Conservation (phyloP, 176 grass and related monocot genomes). For the Ananas comosus region DNA sequence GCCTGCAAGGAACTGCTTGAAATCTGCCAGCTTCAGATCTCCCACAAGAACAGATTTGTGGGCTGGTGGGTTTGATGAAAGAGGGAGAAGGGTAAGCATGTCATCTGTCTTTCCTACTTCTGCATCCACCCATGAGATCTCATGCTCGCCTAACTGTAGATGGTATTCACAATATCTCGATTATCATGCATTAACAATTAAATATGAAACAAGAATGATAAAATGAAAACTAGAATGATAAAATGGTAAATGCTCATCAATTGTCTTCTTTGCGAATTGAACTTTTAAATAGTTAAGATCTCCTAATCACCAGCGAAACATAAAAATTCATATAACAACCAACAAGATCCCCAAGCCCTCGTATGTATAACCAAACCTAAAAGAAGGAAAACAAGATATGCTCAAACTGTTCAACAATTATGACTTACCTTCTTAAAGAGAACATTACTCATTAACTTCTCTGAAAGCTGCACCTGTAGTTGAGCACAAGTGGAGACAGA, state of each 20-base stretch:
- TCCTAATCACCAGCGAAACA: too few species aligned
- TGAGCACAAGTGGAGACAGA: constrained; percentile 15
- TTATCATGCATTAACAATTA: constrained; percentile 1
- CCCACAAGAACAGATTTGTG: constrained; percentile 90
- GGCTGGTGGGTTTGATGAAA: constrained; percentile 35
- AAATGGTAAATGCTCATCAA: background rate
- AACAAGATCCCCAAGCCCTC: background rate
- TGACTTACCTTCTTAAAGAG: constrained; percentile 70
- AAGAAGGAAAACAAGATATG: background rate
- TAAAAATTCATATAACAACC: background rate
- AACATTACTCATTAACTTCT: constrained; percentile 95
- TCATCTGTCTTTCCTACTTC: constrained; percentile 55
- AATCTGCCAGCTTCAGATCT: constrained; percentile 77
- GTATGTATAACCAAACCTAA: background rate
- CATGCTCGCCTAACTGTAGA: constrained; percentile 72
- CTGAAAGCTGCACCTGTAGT: constrained; percentile 88
- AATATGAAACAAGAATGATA: background rate
- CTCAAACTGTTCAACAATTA: background rate
- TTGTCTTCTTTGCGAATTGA: too few species aligned
- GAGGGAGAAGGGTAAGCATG: constrained; percentile 67
- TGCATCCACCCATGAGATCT: constrained; percentile 83
- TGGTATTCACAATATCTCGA: background rate
- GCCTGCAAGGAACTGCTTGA: constrained; percentile 83
- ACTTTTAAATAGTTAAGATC: too few species aligned
- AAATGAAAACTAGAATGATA: background rate